Evolutionary conservation across 2,329 filamentous ascomycete genomes (phyloP), one percentile per base, ranked within the genome.

Genomic region (Ophioceras dolichostomum): DNA sequence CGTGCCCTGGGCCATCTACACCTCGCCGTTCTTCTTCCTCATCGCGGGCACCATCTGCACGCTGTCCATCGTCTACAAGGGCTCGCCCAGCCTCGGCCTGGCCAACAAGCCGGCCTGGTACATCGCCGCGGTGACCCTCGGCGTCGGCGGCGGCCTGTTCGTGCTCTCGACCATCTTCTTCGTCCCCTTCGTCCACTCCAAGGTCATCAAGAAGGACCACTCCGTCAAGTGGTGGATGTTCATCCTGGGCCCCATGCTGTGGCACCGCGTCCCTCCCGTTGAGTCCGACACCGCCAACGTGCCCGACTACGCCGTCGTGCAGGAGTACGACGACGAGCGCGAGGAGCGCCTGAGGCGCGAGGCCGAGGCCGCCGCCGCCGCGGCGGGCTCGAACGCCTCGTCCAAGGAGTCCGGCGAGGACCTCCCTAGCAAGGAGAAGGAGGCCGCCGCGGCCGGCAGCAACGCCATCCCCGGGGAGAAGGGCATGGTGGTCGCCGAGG

Each of bases 41-140:
- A 72, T 87, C 41, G 79, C 82, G 39, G 79, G 68, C 39, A 83
- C 79, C 41, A 61, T 87, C 49, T 84, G 80, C 61, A 82, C 81
- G 0, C 67, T 88, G 5, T 84, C 79, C 31, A 76, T 88, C 48
- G 81, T 87, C 47, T 86, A 84, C 70, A 86, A 87, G 68, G 82
- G 82, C 22, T 84, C 81, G 9, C 80, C 82, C 18, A 76, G 65
- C 41, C 68, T 83, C 21, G 68, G 69, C 17, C 62, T 84, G 20
- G 65, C 61, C 61, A 73, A 79, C 59, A 81, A 79, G 65, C 77
- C 81, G 2, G 56, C 58, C 8, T 77, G 71, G 69, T 86, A 73
- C 51, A 73, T 86, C 42, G 78, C 68, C 10, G 60, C 70, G 12
- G 79, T 85, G 42, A 78, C 76, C 14, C 50, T 85, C 42, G 79